These are phyloP conservation scores for Fonsecaea erecta DNA, from an alignment of 2,329 filamentous ascomycete species.

Conservation along the genomic window DNA sequence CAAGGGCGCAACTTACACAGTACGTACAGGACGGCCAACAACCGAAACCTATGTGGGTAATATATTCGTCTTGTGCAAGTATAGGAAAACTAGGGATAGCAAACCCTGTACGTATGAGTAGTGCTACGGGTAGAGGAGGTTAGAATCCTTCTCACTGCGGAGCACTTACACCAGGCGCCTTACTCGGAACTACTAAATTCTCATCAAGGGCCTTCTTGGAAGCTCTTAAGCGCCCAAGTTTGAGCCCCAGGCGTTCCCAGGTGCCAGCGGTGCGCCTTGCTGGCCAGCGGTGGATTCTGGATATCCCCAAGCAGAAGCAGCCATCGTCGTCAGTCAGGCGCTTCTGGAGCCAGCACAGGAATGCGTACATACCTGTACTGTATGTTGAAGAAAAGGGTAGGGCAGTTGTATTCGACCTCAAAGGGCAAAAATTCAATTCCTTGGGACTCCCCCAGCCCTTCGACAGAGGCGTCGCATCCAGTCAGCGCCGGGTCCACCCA, in stretches of 20 bases:
- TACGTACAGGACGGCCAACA: not conserved
- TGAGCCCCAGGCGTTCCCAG: not conserved
- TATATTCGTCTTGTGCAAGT: not conserved
- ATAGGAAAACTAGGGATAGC: not conserved
- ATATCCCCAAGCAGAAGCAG: not conserved
- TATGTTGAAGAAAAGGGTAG: not conserved
- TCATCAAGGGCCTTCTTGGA: not conserved
- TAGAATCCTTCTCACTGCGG: slow-evolving; percentile 1
- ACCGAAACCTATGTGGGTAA: not conserved
- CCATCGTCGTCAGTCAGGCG: not conserved
- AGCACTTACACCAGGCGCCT: not conserved
- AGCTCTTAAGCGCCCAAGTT: slow-evolving; percentile 1
- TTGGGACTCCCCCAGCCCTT: slow-evolving; percentile 5
- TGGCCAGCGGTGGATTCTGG: not conserved
- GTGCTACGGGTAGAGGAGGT: not conserved
- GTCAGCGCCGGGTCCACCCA: slow-evolving; percentile 17
- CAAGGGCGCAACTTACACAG: not conserved
- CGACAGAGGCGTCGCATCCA: slow-evolving; percentile 1
- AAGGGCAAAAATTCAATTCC: slow-evolving; percentile 5
- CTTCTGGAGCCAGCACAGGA: slow-evolving; percentile 3
- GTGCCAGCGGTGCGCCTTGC: slow-evolving; percentile 1
- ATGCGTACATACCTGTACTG: not conserved
- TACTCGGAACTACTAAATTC: slow-evolving; percentile 2
- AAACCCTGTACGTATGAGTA: not conserved
- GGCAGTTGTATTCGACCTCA: not conserved